Evolutionary conservation across 768 basidiomycete species (phyloP), one percentile per base, ranked within the genome.

Genomic region (Russula griseocarnosa): DNA sequence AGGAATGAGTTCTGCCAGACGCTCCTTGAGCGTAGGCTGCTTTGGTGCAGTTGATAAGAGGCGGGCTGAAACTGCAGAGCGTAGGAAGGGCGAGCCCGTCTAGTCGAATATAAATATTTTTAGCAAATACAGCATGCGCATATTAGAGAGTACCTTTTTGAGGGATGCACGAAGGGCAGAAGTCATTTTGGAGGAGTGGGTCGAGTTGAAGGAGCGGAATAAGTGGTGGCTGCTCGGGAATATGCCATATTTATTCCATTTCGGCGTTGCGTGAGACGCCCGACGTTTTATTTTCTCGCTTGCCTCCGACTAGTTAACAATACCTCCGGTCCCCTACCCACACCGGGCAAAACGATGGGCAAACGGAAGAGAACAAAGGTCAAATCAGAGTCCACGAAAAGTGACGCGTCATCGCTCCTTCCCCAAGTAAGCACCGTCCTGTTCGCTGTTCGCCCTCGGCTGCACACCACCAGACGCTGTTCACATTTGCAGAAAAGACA

Each of bases 1-100:
- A 63, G 96, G 96, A 71, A 98, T 98, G 76, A 98, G 85, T 78
- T 97, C 92, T 38, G 91, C 85, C 65, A 98, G 82, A 58, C 93
- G 84, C 77, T 98, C 94, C 80, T 95, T 96, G 74, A 98, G 83
- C 30, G 92, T 86, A 64, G 83, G 81, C 50, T 83, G 83, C 76
- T 87, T 89, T 34, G 83, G 73, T 50, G 80, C 76, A 18, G 86
- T 80, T n/a, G 88, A 87, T 54, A 83, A 84, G 70, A 86, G 83
- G 59, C 86, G 81, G 68, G 79, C 79, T 38, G 82, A 79, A 42
- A 79, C 76, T 79, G 82, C 70, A 79, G 75, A 69, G 75, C 70
- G 54, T 66, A 71, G 36, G 78, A 75, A 61, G 78, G 81, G 63
- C 82, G 85, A 36, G 83, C 81, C 84, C 85, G 69, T 28, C 63